Evolutionary conservation across 129 eudicot species (phyloP).

Genomic region (Gnaphalium uliginosum): DNA sequence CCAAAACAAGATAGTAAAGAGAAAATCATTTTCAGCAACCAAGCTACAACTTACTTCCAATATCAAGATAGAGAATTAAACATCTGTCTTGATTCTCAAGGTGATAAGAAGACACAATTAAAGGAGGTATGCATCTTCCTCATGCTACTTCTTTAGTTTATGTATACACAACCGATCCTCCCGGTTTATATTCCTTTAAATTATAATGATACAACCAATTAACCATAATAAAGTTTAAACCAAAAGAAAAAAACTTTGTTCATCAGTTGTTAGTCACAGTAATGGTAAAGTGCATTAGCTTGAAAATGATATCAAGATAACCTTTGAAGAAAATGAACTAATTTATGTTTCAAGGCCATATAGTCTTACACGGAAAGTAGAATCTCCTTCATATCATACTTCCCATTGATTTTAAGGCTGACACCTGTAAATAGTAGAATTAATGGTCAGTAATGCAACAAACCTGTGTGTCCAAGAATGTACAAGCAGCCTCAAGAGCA

Average conservation of each 20-base stretch:
- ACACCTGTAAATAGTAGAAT: background rate
- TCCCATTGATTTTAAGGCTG: background rate
- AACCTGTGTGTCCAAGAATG: conserved; percentile 92
- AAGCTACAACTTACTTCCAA: background rate
- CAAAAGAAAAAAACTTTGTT: background rate
- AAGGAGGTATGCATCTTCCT: background rate
- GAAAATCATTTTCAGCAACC: no score
- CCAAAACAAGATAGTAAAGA: no score
- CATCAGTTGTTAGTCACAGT: background rate
- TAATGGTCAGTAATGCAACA: conserved; percentile 6
- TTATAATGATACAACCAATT: background rate
- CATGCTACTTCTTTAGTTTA: background rate
- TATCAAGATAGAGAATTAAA: background rate
- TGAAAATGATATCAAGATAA: background rate
- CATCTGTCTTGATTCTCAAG: background rate
- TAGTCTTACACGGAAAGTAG: background rate
- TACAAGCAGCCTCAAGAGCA: conserved; percentile 95
- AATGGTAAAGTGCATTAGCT: background rate
- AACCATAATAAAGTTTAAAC: background rate
- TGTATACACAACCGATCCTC: background rate
- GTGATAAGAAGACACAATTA: background rate
- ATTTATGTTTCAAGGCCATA: background rate
- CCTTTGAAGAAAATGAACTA: background rate
- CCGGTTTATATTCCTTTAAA: background rate
- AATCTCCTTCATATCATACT: background rate